Percentiles rank a stretch among this genome's conserved stretches.
Conservation (phyloP, 1,284 basidiomycete species). For the Apiotrichum akiyoshidainum region DNA sequence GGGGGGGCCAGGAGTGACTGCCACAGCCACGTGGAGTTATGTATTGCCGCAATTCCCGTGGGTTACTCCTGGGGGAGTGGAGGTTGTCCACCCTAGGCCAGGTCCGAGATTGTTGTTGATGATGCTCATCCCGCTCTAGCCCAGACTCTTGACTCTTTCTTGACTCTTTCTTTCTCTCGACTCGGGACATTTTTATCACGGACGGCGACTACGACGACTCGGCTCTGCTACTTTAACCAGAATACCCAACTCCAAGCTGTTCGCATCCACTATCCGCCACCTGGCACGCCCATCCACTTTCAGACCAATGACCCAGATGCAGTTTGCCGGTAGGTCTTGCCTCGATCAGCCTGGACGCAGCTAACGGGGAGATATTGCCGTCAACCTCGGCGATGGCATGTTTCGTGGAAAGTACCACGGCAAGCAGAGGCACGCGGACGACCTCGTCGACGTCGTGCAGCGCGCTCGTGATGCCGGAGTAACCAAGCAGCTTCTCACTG, state of each 20-base stretch:
- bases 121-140: no score
- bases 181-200: no score
- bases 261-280: no score
- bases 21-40: not conserved
- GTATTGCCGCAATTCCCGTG: not conserved
- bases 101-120: no score
- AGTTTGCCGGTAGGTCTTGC: slow-evolving; percentile 15
- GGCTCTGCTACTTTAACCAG: no score
- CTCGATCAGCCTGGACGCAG: no score
- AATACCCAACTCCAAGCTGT: no score
- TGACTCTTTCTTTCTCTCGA: no score
- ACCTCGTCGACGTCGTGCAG: slow-evolving; percentile 62
- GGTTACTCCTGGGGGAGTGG: not conserved
- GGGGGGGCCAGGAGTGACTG: not conserved
- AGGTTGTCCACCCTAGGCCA: not conserved
- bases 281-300: no score
- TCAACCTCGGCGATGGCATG: slow-evolving; percentile 54
- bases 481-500: slow-evolving; percentile 75
- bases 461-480: slow-evolving; percentile 67
- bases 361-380: slow-evolving; percentile 50
- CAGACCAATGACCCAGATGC: slow-evolving; percentile 6
- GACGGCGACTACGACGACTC: no score
- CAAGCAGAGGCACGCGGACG: slow-evolving; percentile 58
- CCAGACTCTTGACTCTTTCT: no score
- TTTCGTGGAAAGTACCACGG: slow-evolving; percentile 54